A percentile compares a stretch with the other conserved stretches of the same genome.
phyloP scores from a whole-genome alignment of 495 filamentous ascomycete genomes.

The Xylaria venustula region DNA sequence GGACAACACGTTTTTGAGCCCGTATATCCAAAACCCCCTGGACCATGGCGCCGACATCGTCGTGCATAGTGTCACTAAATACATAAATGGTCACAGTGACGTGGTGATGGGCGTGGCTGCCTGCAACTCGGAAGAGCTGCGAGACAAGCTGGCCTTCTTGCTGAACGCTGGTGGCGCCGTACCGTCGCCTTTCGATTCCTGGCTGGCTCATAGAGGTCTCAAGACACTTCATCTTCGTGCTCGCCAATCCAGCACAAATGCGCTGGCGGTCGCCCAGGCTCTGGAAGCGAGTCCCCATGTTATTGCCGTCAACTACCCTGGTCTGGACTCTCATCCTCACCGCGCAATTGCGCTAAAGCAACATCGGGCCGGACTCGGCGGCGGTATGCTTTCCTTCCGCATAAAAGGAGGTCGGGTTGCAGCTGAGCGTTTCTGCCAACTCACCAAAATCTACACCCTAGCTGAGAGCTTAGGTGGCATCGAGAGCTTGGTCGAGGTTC shows the following conservation, averaged over 20 bases:
- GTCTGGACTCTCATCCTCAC: slow-evolving; percentile 81
- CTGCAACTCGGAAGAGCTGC: slow-evolving; percentile 82
- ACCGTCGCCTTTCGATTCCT: slow-evolving; percentile 93
- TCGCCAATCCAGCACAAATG: slow-evolving; percentile 78
- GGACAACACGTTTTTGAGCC: slow-evolving; percentile 96
- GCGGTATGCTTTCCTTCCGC: slow-evolving; percentile 96
- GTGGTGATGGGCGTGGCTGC: slow-evolving; percentile 98
- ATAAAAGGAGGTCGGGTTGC: slow-evolving; percentile 84
- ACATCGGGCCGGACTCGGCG: slow-evolving; percentile 91
- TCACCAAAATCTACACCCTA: slow-evolving; percentile 84
- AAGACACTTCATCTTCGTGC: slow-evolving; percentile 96
- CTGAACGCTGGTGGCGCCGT: slow-evolving; percentile 97
- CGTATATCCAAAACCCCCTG: slow-evolving; percentile 94
- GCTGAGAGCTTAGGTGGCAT: slow-evolving; percentile 93
- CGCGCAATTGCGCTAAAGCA: slow-evolving; percentile 81
- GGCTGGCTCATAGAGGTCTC: slow-evolving; percentile 96
- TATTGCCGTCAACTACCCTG: slow-evolving; percentile 89
- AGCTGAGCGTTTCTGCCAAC: slow-evolving; percentile 88
- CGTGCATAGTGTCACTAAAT: slow-evolving; percentile 99
- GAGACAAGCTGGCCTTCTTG: slow-evolving; percentile 78
- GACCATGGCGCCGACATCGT: slow-evolving; percentile 96
- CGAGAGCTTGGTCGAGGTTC: slow-evolving; percentile 88
- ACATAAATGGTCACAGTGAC: slow-evolving; percentile 97
- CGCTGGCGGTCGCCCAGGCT: slow-evolving; percentile 69
- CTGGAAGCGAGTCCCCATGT: slow-evolving; percentile 82